phyloP scores from a whole-genome alignment of 805 yeast genomes.

The Candida khao-thaluensis region DNA sequence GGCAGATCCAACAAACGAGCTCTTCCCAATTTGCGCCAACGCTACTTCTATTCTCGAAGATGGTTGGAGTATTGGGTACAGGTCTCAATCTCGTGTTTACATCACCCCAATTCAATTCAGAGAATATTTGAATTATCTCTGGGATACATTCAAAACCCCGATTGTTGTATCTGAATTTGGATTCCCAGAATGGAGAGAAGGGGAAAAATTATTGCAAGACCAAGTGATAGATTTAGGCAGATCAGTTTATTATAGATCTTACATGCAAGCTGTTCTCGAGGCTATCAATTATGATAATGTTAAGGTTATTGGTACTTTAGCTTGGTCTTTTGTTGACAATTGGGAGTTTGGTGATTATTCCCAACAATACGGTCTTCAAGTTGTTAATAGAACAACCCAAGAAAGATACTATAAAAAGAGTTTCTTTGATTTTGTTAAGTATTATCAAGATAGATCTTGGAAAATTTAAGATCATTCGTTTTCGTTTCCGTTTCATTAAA shows the following conservation, averaged over 20 bases:
- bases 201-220: conserved; percentile 21
- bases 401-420: conserved; percentile 24
- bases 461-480: no score
- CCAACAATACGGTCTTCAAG: conserved; percentile 25
- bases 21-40: conserved; percentile 28
- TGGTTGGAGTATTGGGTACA: conserved; percentile 23
- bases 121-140: conserved; percentile 25
- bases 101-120: conserved; percentile 24
- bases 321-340: conserved; percentile 34
- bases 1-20: conserved; percentile 17
- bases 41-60: conserved; percentile 12
- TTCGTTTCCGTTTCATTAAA: no score
- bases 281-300: conserved; percentile 25
- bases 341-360: conserved; percentile 31
- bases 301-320: conserved; percentile 28
- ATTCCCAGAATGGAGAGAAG: conserved; percentile 31
- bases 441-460: conserved; percentile 15
- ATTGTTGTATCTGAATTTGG: conserved; percentile 34
- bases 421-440: conserved; percentile 17
- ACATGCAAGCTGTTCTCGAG: conserved; percentile 24
- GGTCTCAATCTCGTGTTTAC: conserved; percentile 22
- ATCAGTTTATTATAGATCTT: conserved; percentile 28
- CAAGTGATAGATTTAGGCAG: conserved; percentile 28
- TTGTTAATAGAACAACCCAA: conserved; percentile 26
- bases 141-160: conserved; percentile 24